Base-by-base conservation (phyloP, 495 filamentous ascomycete genomes). In the Podospora pseudopauciseta region DNA sequence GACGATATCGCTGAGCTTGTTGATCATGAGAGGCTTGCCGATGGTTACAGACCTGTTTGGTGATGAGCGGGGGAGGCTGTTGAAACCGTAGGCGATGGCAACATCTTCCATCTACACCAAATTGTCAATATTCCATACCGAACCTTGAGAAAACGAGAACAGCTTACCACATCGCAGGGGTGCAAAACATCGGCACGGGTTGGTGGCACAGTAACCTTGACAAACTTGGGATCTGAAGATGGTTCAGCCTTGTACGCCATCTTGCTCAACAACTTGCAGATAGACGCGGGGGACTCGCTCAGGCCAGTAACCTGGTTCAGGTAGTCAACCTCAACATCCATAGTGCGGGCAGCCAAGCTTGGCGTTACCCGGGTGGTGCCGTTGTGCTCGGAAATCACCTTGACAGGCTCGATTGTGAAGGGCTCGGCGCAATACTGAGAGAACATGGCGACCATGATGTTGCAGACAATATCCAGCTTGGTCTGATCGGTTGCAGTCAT, bases 361-460 rank as follows among this genome's bases (percentile, higher is more conserved):
- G 95, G 95, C 4, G 88, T 89, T 72, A 92, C 79, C 63, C 93
- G 86, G 18, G 89, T 91, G 76, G 94, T 86, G 68, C 85, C 81
- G 78, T 99, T 98, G 84, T 98, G 96, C 11, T 90, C 86, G 2
- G 95, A 97, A 66, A 94, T 83, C 69, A 99, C 91, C 75, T 94
- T 87, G 71, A 98, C 85, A 1, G 95, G 96, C 77, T 99, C 95
- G 67, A 97, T 88, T 53, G 92, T 94, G 87, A 96, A 97, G 2
- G 87, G 87, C 73, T 96, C 91, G 26, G 87, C 86, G 71, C 90
- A 91, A 80, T 99, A 97, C 75, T 91, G 85, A 57, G 91, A 93
- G 86, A 99, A 99, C 95, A 98, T 98, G 68, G 94, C 86, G 55
- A 97, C 92, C 77, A 99, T 89, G 72, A 97, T 94, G 71, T 92